Evolutionary conservation across 2,329 filamentous ascomycete genomes (phyloP).

Genomic region (Phaeomoniella chlamydospora): DNA sequence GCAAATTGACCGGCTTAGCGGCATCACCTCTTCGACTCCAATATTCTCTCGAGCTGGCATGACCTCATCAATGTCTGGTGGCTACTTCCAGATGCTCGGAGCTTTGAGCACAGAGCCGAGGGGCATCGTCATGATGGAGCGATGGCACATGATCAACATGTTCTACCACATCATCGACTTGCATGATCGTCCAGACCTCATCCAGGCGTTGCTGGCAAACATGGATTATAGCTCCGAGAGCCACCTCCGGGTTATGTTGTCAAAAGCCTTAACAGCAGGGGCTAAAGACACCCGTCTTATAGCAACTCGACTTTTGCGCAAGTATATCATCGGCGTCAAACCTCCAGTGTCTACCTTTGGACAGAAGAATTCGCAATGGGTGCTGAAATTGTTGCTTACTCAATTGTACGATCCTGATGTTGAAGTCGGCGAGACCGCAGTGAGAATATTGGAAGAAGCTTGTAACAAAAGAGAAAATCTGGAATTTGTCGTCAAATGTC

Average conservation of each 20-base stretch:
- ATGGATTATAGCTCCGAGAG: constrained; percentile 85
- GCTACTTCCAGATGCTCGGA: constrained; percentile 88
- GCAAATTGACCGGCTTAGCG: constrained; percentile 76
- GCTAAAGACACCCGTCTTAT: constrained; percentile 85
- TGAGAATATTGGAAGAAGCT: constrained; percentile 94
- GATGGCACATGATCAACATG: constrained; percentile 99
- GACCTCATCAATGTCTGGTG: constrained; percentile 72
- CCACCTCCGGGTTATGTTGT: constrained; percentile 81
- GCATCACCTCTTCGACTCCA: constrained; percentile 55
- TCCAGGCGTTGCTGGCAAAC: constrained; percentile 74
- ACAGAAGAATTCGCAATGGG: constrained; percentile 60
- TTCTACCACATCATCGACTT: constrained; percentile 96
- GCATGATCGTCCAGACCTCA: constrained; percentile 78
- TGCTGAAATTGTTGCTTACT: constrained; percentile 90
- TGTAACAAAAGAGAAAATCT: constrained; percentile 85
- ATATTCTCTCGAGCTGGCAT: constrained; percentile 81
- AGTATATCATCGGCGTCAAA: constrained; percentile 57
- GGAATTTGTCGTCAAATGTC: constrained; percentile 92
- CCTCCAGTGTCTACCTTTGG: constrained; percentile 14
- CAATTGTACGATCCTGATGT: constrained; percentile 96
- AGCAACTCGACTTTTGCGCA: constrained; percentile 71
- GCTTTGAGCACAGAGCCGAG: constrained; percentile 69
- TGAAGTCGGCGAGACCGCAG: constrained; percentile 87
- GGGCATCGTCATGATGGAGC: constrained; percentile 78
- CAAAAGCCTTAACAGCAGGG: constrained; percentile 82